These are phyloP conservation scores for Solanum hybrid DNA, from an alignment of 305 asterid species.

Conservation along the genomic window DNA sequence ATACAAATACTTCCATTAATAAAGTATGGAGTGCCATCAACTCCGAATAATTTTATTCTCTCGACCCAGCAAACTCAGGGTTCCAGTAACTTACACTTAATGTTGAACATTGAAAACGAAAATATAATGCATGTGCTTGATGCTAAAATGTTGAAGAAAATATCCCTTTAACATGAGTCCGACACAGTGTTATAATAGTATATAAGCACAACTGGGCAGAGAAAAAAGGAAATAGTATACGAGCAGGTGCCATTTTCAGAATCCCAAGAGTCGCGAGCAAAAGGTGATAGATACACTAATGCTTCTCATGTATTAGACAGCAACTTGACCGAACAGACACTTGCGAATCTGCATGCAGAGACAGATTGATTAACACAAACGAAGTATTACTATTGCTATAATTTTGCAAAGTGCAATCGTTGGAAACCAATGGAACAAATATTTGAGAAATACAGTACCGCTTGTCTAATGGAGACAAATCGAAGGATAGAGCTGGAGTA, in stretches of 20 bases:
- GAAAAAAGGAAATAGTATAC: neutral
- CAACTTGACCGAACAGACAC: slow-evolving; percentile 36
- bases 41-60: neutral
- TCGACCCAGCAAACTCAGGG: neutral
- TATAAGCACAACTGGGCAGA: neutral
- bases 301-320: slow-evolving; percentile 23
- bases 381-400: neutral
- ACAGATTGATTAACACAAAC: neutral
- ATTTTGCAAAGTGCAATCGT: neutral
- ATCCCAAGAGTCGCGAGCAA: neutral
- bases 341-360: slow-evolving; percentile 42
- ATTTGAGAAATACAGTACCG: neutral
- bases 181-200: neutral
- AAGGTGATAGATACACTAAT: no score
- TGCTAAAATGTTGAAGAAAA: neutral
- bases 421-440: neutral
- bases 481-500: neutral
- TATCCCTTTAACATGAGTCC: neutral
- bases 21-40: neutral
- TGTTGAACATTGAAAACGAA: neutral
- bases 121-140: neutral
- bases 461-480: neutral
- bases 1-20: neutral
- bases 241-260: neutral
- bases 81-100: neutral